Base-by-base conservation (phyloP, 129 eudicot species). In the Apium graveolens region DNA sequence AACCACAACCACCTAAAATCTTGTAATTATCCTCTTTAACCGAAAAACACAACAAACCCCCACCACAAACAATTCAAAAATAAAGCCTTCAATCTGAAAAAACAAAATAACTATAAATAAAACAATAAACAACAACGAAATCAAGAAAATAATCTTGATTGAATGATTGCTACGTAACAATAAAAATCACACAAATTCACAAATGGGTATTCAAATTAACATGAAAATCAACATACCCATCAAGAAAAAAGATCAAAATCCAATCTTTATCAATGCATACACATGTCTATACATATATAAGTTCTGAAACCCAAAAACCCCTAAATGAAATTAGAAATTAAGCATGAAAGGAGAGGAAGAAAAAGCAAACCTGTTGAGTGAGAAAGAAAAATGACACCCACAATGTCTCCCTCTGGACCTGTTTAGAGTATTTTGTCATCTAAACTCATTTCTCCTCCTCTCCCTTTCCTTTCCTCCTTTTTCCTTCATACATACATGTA, bases 221-320 rank as follows among this genome's bases (percentile, higher is more conserved):
- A 44, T 31, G 29, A 44, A 1, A 38, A 78, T 69, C 48, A 44
- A 48, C 44, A 78, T 51, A 74, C 63, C 78, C 78, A 73, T 12
- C n/a, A 80, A 16, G 5, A 57, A 31, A 12, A 57, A 57, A n/a
- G 66, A 57, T 57, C 3, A 57, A n/a, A 53, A 57, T 24, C 42
- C 77, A 71, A 46, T 20, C 53, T 69, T 79, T 80, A 51, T 48
- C 73, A 65, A 77, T 13, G 63, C 27, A 55, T 1, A 2, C 18
- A 43, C 13, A 46, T 5, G 32, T 79, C 32, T 49, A 46, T 27
- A 32, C 13, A 62, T 2, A 32, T 1, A 79, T 9, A 37, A 46
- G 37, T 10, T 11, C n/a, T 29, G 72, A 73, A 80, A 62, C 78
- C 78, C 78, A 74, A 80, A 80, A 80, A 53, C 29, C 45, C n/a